These are phyloP conservation scores for Penicillium sp. DNA, from an alignment of 2,329 filamentous ascomycete genomes.

Conservation along the genomic window DNA sequence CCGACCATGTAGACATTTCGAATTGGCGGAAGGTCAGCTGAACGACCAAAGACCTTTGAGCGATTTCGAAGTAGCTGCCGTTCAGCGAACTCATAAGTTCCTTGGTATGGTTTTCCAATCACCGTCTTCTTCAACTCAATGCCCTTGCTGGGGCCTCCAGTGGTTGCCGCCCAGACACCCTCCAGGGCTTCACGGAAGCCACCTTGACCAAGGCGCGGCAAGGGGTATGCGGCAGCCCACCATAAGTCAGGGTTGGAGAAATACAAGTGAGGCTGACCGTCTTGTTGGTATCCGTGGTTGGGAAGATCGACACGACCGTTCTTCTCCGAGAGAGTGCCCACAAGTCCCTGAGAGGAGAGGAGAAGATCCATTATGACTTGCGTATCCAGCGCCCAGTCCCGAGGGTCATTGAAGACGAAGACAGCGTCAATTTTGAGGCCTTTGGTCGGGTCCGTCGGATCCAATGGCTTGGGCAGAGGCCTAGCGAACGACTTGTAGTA, in stretches of 20 bases:
- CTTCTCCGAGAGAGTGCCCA: slow-evolving; percentile 74
- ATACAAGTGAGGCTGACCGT: slow-evolving; percentile 76
- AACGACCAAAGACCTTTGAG: slow-evolving; percentile 44
- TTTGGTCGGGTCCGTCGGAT: slow-evolving; percentile 43
- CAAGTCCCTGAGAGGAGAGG: slow-evolving; percentile 70
- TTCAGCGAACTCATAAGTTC: slow-evolving; percentile 84
- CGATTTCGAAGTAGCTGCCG: slow-evolving; percentile 64
- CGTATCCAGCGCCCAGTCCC: slow-evolving; percentile 90
- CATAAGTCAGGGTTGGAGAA: slow-evolving; percentile 89
- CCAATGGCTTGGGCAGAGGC: slow-evolving; percentile 36
- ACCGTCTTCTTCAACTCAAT: slow-evolving; percentile 61
- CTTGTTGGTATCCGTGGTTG: slow-evolving; percentile 76
- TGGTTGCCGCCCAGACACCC: slow-evolving; percentile 74
- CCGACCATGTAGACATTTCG: slow-evolving; percentile 90
- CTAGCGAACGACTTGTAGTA: slow-evolving; percentile 56
- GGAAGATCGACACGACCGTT: slow-evolving; percentile 66
- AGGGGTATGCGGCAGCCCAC: slow-evolving; percentile 82
- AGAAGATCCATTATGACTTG: slow-evolving; percentile 82
- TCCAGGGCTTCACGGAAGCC: slow-evolving; percentile 80
- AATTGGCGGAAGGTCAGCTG: slow-evolving; percentile 48
- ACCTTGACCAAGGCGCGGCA: slow-evolving; percentile 86
- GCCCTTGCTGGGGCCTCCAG: slow-evolving; percentile 54
- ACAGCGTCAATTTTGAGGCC: slow-evolving; percentile 81
- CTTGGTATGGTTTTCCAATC: slow-evolving; percentile 77
- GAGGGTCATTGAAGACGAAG: slow-evolving; percentile 91